A percentile compares a stretch with the other conserved stretches of the same genome.
Conservation (phyloP, 108 stramenopile species). For the Skeletonema grethae region DNA sequence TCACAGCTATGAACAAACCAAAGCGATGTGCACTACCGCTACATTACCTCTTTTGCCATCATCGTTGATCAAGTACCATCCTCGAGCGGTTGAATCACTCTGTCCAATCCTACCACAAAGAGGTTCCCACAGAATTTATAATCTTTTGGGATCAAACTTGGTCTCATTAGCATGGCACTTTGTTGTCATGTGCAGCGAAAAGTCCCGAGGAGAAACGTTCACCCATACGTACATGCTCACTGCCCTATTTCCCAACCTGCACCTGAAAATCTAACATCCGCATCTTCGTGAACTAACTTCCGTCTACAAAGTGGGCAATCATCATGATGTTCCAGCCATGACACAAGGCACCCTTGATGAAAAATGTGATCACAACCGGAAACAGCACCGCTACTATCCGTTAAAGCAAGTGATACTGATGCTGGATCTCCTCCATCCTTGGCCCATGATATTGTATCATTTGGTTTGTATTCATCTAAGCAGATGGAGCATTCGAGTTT, state of each 20-base stretch:
- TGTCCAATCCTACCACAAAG: conserved; percentile 13
- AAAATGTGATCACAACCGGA: conserved; percentile 50
- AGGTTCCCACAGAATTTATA: neutral
- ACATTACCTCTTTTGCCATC: conserved; percentile 29
- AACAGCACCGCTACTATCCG: neutral
- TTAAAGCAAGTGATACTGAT: neutral
- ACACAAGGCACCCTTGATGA: conserved; percentile 39
- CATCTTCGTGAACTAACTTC: conserved; percentile 45
- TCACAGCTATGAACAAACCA: neutral
- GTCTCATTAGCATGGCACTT: conserved; percentile 61
- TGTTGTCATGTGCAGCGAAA: conserved; percentile 34
- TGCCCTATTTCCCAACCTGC: neutral
- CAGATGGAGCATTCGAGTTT: conserved; percentile 47
- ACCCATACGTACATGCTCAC: conserved; percentile 15
- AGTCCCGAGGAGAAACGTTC: conserved; percentile 16
- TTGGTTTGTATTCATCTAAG: conserved; percentile 31
- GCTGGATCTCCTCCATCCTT: conserved; percentile 40
- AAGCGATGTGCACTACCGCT: neutral
- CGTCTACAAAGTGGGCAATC: conserved; percentile 50
- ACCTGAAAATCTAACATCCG: conserved; percentile 39
- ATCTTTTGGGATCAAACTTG: conserved; percentile 26
- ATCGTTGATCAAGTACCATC: conserved; percentile 63
- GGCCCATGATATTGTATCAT: conserved; percentile 44
- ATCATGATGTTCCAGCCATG: conserved; percentile 45
- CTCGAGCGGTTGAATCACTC: conserved; percentile 53